A percentile compares a stretch with the other conserved stretches of the same genome.
phyloP scores from a whole-genome alignment of 2,329 filamentous ascomycete genomes.

The Fusarium falciforme region DNA sequence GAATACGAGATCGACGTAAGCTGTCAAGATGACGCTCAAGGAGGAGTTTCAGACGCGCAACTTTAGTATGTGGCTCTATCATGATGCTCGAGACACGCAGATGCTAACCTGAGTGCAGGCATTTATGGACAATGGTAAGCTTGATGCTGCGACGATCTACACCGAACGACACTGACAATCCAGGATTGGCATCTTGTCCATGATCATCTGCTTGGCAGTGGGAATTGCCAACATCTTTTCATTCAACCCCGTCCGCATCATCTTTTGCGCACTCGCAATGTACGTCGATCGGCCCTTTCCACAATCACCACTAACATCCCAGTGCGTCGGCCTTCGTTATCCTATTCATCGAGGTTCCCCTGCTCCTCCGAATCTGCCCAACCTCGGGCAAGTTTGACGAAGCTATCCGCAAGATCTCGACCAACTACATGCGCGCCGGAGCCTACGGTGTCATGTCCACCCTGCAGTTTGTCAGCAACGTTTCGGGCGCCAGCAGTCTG shows the following conservation, averaged over 20 bases:
- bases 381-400: constrained; percentile 90
- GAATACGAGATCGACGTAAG: constrained; percentile 43
- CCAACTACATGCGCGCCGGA: constrained; percentile 94
- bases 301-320: constrained; percentile 11
- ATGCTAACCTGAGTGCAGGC: constrained; percentile 61
- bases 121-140: constrained; percentile 83
- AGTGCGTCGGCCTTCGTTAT: constrained; percentile 79
- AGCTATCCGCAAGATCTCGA: constrained; percentile 91
- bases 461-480: constrained; percentile 86
- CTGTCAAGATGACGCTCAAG: constrained; percentile 73
- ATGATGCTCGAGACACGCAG: background rate
- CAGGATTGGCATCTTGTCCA: constrained; percentile 77
- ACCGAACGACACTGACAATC: constrained; percentile 20
- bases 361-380: constrained; percentile 96
- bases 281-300: constrained; percentile 50
- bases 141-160: background rate
- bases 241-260: constrained; percentile 59
- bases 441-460: constrained; percentile 86
- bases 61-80: constrained; percentile 69
- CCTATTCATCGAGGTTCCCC: constrained; percentile 89
- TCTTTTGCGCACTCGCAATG: constrained; percentile 66
- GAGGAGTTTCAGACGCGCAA: constrained; percentile 80
- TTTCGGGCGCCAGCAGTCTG: constrained; percentile 73
- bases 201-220: constrained; percentile 77
- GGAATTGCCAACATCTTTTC: constrained; percentile 77